Conservation (phyloP, 495 filamentous ascomycete species). For the Talaromyces trachyspermus region DNA sequence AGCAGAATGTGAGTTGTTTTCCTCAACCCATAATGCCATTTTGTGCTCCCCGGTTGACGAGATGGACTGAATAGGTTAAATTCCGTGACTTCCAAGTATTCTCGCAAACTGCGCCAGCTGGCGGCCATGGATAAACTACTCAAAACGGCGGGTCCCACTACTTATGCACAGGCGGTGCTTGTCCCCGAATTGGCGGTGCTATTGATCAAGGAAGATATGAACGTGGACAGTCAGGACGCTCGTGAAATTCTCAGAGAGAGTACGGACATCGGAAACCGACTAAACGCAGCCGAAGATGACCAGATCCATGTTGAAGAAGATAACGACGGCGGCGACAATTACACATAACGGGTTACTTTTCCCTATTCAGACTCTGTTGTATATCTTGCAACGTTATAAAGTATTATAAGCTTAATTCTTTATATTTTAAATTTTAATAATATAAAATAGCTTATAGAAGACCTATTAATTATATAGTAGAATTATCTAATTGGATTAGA, state of each 20-base stretch:
- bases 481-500: no score
- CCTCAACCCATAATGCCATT: neutral
- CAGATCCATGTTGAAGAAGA: slow-evolving; percentile 44
- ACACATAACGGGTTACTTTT: no score
- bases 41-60: neutral
- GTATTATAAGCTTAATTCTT: no score
- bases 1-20: slow-evolving; percentile 46
- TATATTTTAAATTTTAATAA: no score
- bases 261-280: slow-evolving; percentile 63
- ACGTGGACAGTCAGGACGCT: slow-evolving; percentile 54
- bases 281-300: slow-evolving; percentile 61
- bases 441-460: no score
- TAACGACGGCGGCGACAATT: slow-evolving; percentile 14
- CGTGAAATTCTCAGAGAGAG: slow-evolving; percentile 66
- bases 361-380: no score
- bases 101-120: slow-evolving; percentile 52
- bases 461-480: no score
- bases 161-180: slow-evolving; percentile 76
- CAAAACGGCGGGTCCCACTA: slow-evolving; percentile 58
- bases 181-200: slow-evolving; percentile 74
- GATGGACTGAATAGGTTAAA: slow-evolving; percentile 42
- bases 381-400: no score
- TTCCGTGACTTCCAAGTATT: slow-evolving; percentile 55
- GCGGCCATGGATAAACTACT: slow-evolving; percentile 62
- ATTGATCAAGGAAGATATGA: slow-evolving; percentile 84